A percentile compares a stretch with the other conserved stretches of the same genome.
These are phyloP conservation scores for Talaromyces sp. DNA, from an alignment of 2,329 filamentous ascomycete genomes.

Conservation along the genomic window DNA sequence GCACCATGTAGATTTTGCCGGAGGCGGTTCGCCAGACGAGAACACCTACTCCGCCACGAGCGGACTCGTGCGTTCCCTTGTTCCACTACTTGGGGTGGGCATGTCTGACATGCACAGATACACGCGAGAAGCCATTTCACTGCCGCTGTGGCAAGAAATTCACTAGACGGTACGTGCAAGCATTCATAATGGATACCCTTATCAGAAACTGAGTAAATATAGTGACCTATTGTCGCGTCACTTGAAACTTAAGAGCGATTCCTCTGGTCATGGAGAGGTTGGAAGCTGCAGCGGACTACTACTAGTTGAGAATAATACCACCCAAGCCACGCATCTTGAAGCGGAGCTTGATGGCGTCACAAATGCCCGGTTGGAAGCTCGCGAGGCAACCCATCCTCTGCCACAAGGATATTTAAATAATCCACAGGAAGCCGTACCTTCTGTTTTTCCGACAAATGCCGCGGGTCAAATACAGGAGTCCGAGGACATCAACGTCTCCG, in stretches of 20 bases:
- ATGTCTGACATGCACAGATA: slow-evolving; percentile 6
- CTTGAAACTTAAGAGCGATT: slow-evolving; percentile 3
- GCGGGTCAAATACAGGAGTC: no score
- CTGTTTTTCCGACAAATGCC: not conserved
- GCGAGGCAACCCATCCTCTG: slow-evolving; percentile 1
- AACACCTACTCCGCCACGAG: slow-evolving; percentile 7
- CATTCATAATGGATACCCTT: not conserved
- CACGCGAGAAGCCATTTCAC: slow-evolving; percentile 9
- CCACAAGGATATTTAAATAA: slow-evolving; percentile 1
- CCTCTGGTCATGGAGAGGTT: slow-evolving; percentile 5
- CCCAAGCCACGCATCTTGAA: slow-evolving; percentile 2
- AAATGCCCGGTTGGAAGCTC: not conserved
- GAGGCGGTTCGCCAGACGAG: slow-evolving; percentile 8
- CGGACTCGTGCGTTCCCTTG: slow-evolving; percentile 7
- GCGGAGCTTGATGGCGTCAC: not conserved
- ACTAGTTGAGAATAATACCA: slow-evolving; percentile 1
- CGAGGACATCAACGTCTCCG: not conserved
- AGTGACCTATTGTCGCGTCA: slow-evolving; percentile 7
- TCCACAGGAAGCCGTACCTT: no score
- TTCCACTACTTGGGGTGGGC: not conserved
- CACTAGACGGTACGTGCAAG: slow-evolving; percentile 4
- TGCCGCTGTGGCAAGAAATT: slow-evolving; percentile 6
- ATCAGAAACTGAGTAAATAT: not conserved
- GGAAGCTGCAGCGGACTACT: slow-evolving; percentile 2
- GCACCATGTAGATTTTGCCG: slow-evolving; percentile 8